A percentile compares a stretch with the other conserved stretches of the same genome.
These are phyloP conservation scores for Amanita brunnescens DNA, from an alignment of 768 basidiomycete species.

Conservation along the genomic window DNA sequence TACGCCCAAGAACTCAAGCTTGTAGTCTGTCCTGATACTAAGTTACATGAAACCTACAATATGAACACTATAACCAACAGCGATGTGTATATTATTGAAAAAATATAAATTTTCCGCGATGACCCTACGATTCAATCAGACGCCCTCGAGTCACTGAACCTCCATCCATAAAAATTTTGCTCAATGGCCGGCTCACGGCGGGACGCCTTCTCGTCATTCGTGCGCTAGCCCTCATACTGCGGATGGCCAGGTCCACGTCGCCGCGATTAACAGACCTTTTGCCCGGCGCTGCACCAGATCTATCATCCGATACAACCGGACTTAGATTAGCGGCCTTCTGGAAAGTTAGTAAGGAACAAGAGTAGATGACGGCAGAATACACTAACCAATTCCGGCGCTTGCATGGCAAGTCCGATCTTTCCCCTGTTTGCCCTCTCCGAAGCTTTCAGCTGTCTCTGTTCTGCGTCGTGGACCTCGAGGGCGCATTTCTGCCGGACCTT, in stretches of 20 bases:
- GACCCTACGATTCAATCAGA: conserved; percentile 18
- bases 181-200: conserved; percentile 42
- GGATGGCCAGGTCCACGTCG: conserved; percentile 77
- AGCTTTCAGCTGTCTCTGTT: conserved; percentile 23
- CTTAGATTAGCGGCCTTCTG: neutral
- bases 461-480: conserved; percentile 51
- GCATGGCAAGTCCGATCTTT: conserved; percentile 15
- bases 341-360: neutral
- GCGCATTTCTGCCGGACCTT: conserved; percentile 50
- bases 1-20: neutral
- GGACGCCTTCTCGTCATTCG: conserved; percentile 27
- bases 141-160: conserved; percentile 17
- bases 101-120: neutral
- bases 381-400: conserved; percentile 17
- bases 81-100: neutral
- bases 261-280: conserved; percentile 61
- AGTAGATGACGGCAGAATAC: neutral
- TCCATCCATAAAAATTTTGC: conserved; percentile 79
- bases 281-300: conserved; percentile 26
- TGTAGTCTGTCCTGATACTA: neutral
- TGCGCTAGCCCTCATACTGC: conserved; percentile 65
- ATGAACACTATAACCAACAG: neutral
- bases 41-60: neutral
- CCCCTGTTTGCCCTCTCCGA: conserved; percentile 16
- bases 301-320: neutral